A percentile compares a stretch with the other conserved stretches of the same genome.
These are phyloP conservation scores for Rhytidhysteron rufulum DNA, from an alignment of 2,329 filamentous ascomycete species.

Conservation along the genomic window DNA sequence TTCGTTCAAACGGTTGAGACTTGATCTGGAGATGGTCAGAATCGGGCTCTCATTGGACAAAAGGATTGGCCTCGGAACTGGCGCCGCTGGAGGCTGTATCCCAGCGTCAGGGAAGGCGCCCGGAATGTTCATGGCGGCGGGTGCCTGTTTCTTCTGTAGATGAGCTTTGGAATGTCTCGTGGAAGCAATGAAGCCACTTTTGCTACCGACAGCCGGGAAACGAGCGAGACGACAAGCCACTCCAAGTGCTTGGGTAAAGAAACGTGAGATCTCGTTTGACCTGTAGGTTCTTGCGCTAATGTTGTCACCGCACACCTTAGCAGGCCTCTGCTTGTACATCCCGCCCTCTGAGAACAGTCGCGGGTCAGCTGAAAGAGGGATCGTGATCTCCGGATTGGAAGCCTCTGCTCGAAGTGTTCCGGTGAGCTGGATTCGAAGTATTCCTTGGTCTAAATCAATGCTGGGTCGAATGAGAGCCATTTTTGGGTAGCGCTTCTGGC, in stretches of 20 bases:
- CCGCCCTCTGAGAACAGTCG: slow-evolving; percentile 46
- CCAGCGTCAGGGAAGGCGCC: slow-evolving; percentile 50
- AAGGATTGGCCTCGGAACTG: slow-evolving; percentile 59
- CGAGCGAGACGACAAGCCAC: slow-evolving; percentile 80
- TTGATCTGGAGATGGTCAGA: slow-evolving; percentile 74
- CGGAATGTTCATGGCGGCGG: slow-evolving; percentile 40
- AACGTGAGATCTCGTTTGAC: slow-evolving; percentile 61
- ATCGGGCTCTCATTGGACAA: slow-evolving; percentile 95
- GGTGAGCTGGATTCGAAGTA: slow-evolving; percentile 59
- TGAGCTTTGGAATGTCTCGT: slow-evolving; percentile 70
- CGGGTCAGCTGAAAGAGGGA: slow-evolving; percentile 67
- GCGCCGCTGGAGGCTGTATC: slow-evolving; percentile 47
- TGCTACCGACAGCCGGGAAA: slow-evolving; percentile 62
- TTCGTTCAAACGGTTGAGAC: slow-evolving; percentile 72
- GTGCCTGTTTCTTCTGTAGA: slow-evolving; percentile 49
- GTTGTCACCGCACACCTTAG: slow-evolving; percentile 79
- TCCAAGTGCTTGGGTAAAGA: slow-evolving; percentile 72
- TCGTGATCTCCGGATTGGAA: slow-evolving; percentile 33
- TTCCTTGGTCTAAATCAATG: slow-evolving; percentile 65
- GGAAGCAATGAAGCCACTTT: slow-evolving; percentile 49
- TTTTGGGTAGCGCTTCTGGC: slow-evolving; percentile 79
- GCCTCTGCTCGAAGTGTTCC: slow-evolving; percentile 31
- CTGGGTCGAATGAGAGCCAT: slow-evolving; percentile 80
- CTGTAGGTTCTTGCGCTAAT: slow-evolving; percentile 69
- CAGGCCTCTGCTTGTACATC: slow-evolving; percentile 44